Evolutionary conservation across 257 asterid species (phyloP).

Genomic region (Leptodermis oblonga): DNA sequence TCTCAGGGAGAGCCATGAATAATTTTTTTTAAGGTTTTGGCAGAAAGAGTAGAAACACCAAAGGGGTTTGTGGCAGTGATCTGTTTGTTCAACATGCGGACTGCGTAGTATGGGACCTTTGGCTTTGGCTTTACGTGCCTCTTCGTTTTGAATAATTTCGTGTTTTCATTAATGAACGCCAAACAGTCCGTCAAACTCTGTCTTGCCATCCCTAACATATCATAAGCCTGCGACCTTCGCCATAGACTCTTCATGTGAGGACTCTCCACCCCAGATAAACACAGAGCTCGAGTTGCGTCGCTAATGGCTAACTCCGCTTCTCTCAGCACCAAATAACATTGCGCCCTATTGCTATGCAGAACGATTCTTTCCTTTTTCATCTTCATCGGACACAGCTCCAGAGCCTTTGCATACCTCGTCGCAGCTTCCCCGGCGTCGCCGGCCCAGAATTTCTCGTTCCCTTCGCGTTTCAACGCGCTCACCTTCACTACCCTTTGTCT

Average conservation of each 20-base stretch:
- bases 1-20: too few relatives aligned
- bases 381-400: slow-evolving; percentile 32
- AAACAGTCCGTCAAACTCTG: slow-evolving; percentile 34
- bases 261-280: slow-evolving; percentile 22
- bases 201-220: slow-evolving; percentile 30
- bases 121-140: too few relatives aligned
- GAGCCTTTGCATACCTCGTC: slow-evolving; percentile 15
- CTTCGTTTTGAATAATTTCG: slow-evolving; percentile 11
- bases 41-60: too few relatives aligned
- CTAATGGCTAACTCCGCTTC: slow-evolving; percentile 30
- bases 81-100: slow-evolving; percentile 32
- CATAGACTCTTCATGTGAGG: slow-evolving; percentile 34
- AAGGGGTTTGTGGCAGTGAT: slow-evolving; percentile 20
- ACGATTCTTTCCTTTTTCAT: slow-evolving; percentile 29
- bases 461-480: slow-evolving; percentile 26
- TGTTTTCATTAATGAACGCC: slow-evolving; percentile 24
- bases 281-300: slow-evolving; percentile 35
- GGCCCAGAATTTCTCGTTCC: slow-evolving; percentile 30
- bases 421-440: slow-evolving; percentile 20
- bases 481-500: slow-evolving; percentile 16
- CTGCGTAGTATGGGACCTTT: slow-evolving; percentile 26
- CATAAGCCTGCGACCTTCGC: slow-evolving; percentile 44
- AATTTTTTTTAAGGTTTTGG: too few relatives aligned
- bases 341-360: slow-evolving; percentile 36
- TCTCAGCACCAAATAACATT: slow-evolving; percentile 25